Evolutionary conservation across 1,284 basidiomycete species (phyloP).

Genomic region (Austroboletus novae-zelandiae): DNA sequence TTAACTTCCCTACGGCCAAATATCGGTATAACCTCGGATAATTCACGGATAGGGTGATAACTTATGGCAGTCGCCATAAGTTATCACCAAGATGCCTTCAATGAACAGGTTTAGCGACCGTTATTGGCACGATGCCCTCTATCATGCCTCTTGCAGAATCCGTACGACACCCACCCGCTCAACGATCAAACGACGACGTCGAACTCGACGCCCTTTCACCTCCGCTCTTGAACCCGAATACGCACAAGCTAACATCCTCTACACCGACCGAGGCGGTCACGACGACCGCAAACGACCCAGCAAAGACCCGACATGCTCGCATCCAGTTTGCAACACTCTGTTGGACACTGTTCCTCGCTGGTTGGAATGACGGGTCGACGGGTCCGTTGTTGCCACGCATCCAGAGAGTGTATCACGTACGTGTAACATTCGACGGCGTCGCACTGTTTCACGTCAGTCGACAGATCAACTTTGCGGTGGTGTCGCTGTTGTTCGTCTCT

Average conservation of each 20-base stretch:
- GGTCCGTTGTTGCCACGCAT: conserved; percentile 33
- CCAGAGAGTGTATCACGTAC: conserved; percentile 30
- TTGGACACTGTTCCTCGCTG: conserved; percentile 30
- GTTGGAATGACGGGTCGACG: conserved; percentile 37
- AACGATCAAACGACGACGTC: conserved; percentile 7
- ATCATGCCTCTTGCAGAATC: conserved; percentile 1
- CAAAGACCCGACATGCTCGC: conserved; percentile 14
- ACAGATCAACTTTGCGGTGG: conserved; percentile 29
- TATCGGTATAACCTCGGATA: not conserved
- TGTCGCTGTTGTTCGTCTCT: conserved; percentile 34
- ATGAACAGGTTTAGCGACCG: too few relatives aligned
- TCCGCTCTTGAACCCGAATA: not conserved
- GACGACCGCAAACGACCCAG: not conserved
- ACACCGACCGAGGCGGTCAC: not conserved
- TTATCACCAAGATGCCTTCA: too few relatives aligned
- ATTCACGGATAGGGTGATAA: not conserved
- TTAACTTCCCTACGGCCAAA: not conserved
- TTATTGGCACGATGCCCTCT: conserved; percentile 8
- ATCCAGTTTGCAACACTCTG: conserved; percentile 31
- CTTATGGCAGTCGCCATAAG: too few relatives aligned
- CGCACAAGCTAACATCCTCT: not conserved
- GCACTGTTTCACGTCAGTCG: too few relatives aligned
- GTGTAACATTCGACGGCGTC: not conserved
- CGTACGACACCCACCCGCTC: conserved; percentile 6
- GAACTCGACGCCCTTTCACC: conserved; percentile 11